Conservation (phyloP, 768 basidiomycete genomes). For the Phylloporus rhodoxanthus region DNA sequence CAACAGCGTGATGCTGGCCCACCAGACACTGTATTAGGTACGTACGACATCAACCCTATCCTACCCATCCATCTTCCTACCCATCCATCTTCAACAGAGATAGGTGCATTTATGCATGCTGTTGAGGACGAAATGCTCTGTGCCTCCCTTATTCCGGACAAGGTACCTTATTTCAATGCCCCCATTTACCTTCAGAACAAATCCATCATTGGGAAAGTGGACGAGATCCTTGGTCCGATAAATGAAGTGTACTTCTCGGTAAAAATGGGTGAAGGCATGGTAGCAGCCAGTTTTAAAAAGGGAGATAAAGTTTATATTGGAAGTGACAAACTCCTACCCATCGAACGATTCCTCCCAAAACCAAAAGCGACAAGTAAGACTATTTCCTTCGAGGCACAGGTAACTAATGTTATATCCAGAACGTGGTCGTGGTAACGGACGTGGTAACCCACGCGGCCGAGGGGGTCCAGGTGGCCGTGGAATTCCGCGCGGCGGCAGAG, state of each 20-base stretch:
- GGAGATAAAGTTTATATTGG: conserved; percentile 98
- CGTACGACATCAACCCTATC: background rate
- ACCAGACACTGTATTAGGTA: conserved; percentile 74
- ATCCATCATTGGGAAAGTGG: conserved; percentile 92
- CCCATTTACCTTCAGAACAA: conserved; percentile 98
- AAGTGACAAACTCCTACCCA: conserved; percentile 93
- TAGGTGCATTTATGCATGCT: conserved; percentile 88
- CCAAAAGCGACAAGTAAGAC: conserved; percentile 77
- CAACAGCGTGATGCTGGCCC: conserved; percentile 70
- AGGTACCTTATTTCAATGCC: conserved; percentile 98
- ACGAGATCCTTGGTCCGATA: conserved; percentile 99
- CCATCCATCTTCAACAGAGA: conserved; percentile 53
- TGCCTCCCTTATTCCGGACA: conserved; percentile 73
- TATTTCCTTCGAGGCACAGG: conserved; percentile 5
- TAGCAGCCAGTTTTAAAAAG: conserved; percentile 91
- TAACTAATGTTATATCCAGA: conserved; percentile 30
- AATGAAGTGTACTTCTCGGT: conserved; percentile 98
- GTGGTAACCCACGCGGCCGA: conserved; percentile 24
- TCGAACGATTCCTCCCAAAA: conserved; percentile 95
- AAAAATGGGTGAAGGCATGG: conserved; percentile 95
- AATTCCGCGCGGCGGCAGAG: conserved; percentile 34
- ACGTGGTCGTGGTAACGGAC: conserved; percentile 38
- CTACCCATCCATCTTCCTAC: no score
- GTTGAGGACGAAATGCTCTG: conserved; percentile 99
- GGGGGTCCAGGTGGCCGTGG: conserved; percentile 28